A percentile compares a stretch with the other conserved stretches of the same genome.
Conservation (phyloP, 106 monocot genomes). For the Xerophyta viscosa region DNA sequence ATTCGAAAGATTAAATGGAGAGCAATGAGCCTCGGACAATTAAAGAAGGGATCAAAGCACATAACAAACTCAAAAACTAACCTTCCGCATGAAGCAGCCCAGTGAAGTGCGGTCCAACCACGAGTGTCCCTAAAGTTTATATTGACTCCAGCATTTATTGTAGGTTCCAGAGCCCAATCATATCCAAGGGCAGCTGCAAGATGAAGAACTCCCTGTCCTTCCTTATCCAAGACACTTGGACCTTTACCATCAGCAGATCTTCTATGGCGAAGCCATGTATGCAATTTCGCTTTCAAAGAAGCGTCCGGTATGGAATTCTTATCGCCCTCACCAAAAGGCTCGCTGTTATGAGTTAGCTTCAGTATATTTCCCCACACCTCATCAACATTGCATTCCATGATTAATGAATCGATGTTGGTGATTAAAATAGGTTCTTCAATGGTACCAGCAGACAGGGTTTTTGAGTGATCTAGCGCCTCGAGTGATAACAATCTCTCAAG, state of each 20-base stretch:
- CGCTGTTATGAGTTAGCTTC: conserved; percentile 18
- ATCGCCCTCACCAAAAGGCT: conserved; percentile 17
- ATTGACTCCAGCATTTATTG: conserved; percentile 58
- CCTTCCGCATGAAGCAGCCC: conserved; percentile 93
- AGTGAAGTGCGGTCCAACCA: conserved; percentile 98
- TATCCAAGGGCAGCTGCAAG: conserved; percentile 87
- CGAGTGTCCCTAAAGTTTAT: conserved; percentile 78
- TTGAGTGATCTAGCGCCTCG: conserved; percentile 17
- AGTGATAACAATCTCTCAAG: conserved; percentile 57
- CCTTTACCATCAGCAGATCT: conserved; percentile 70
- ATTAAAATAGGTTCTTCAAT: conserved; percentile 30
- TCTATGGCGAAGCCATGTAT: conserved; percentile 68
- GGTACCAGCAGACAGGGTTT: neutral
- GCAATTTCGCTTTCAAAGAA: conserved; percentile 62
- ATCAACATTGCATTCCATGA: conserved; percentile 25
- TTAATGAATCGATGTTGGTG: conserved; percentile 39
- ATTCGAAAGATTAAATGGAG: conserved; percentile 4
- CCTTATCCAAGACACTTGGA: conserved; percentile 58
- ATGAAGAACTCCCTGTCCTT: conserved; percentile 85
- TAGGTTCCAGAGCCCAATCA: conserved; percentile 87
- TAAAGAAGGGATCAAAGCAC: neutral
- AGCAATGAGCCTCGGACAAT: neutral
- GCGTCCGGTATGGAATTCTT: conserved; percentile 31
- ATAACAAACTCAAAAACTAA: conserved; percentile 5
- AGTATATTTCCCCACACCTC: conserved; percentile 44